A percentile compares a stretch with the other conserved stretches of the same genome.
Conservation (phyloP, 2,329 filamentous ascomycete species). For the Leptosphaerulina australis region DNA sequence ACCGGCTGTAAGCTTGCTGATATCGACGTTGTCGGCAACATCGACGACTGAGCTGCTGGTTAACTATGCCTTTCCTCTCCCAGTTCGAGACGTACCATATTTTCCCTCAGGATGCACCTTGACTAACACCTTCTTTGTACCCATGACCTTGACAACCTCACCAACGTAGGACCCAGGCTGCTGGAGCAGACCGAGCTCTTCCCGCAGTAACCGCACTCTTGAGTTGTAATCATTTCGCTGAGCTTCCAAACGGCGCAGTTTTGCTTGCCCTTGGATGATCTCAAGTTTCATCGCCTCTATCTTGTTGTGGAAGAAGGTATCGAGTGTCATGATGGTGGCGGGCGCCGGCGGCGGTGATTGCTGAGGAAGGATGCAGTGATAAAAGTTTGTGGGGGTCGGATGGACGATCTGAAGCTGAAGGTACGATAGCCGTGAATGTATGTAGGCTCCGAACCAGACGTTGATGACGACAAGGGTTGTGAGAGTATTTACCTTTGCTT, state of each 20-base stretch:
- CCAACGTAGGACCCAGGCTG: constrained; percentile 98
- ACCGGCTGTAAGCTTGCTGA: constrained; percentile 92
- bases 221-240: constrained; percentile 99
- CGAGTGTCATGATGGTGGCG: constrained; percentile 84
- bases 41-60: constrained; percentile 75
- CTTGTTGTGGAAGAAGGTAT: constrained; percentile 99
- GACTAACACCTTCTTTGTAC: constrained; percentile 97
- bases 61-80: neutral
- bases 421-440: neutral
- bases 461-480: neutral
- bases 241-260: constrained; percentile 91
- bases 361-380: constrained; percentile 1
- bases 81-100: constrained; percentile 73
- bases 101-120: constrained; percentile 99
- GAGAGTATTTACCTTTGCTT: neutral
- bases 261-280: constrained; percentile 98
- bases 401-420: neutral
- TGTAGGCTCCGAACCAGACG: neutral
- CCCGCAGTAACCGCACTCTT: constrained; percentile 87
- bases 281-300: constrained; percentile 99
- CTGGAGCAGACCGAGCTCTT: constrained; percentile 94
- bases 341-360: constrained; percentile 25
- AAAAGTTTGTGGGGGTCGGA: neutral
- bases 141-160: constrained; percentile 99
- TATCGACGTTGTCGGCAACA: constrained; percentile 90